A percentile compares a stretch with the other conserved stretches of the same genome.
Evolutionary conservation across 345 rosid genomes (phyloP).

Genomic region (Moringa oleifera): DNA sequence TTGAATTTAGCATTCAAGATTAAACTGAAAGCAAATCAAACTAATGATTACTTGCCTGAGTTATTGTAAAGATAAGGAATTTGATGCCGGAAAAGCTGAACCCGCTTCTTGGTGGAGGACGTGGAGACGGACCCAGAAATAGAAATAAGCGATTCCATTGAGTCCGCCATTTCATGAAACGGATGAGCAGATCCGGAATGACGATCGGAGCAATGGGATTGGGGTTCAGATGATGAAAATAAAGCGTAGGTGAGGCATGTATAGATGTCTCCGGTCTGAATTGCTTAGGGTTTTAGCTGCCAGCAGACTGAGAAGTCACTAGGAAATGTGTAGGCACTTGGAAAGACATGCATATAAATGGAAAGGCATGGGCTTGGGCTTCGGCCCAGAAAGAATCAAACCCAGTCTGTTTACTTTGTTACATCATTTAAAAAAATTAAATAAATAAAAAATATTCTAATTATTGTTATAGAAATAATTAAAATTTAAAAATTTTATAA

Average conservation of each 20-base stretch:
- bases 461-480: no score
- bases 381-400: no score
- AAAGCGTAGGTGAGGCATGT: neutral
- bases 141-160: constrained; percentile 47
- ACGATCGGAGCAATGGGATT: constrained; percentile 4
- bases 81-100: constrained; percentile 63
- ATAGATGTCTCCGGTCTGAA: neutral
- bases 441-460: no score
- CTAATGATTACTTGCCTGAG: constrained; percentile 34
- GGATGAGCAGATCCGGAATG: constrained; percentile 23
- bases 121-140: constrained; percentile 56
- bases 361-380: no score
- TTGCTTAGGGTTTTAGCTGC: constrained; percentile 1
- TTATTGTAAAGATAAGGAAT: constrained; percentile 41
- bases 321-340: no score
- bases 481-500: no score
- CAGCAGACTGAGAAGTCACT: neutral
- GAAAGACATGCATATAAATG: no score
- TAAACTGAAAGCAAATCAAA: no score
- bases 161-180: constrained; percentile 45
- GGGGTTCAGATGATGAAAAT: neutral
- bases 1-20: neutral
- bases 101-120: constrained; percentile 53
- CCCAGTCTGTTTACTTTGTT: no score
- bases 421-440: no score